phyloP scores from a whole-genome alignment of 108 stramenopile genomes.

The Stephanodiscus triporus region DNA sequence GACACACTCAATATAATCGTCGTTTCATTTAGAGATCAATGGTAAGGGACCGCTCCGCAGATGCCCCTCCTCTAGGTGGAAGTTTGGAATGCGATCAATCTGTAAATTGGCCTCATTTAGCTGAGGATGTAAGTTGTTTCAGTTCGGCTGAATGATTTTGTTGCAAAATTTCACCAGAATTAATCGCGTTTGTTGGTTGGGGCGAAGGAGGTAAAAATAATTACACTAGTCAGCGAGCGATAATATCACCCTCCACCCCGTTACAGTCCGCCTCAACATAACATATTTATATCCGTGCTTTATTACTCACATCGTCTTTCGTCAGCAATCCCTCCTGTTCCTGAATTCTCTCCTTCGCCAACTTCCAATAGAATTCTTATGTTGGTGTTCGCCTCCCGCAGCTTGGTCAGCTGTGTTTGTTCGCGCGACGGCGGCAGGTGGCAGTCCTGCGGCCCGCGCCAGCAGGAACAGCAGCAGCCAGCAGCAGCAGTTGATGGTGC shows the following conservation, averaged over 20 bases:
- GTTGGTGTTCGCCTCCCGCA: conserved; percentile 87
- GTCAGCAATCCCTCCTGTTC: conserved; percentile 79
- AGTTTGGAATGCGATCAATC: conserved; percentile 31
- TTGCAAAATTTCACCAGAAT: not conserved
- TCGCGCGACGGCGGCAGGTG: conserved; percentile 17
- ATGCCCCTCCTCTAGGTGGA: conserved; percentile 5
- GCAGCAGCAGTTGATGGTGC: not conserved
- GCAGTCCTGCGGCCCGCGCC: not conserved
- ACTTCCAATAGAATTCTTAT: conserved; percentile 85
- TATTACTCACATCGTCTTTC: conserved; percentile 46
- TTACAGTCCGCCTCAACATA: not conserved
- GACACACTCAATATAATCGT: conserved; percentile 76
- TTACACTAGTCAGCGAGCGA: not conserved
- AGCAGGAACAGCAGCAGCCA: not conserved
- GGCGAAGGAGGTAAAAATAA: not conserved
- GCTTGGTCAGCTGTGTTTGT: conserved; percentile 64
- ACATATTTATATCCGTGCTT: not conserved
- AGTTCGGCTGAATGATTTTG: conserved; percentile 34
- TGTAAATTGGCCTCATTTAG: conserved; percentile 44
- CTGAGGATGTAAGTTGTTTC: conserved; percentile 28
- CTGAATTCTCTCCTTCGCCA: conserved; percentile 89
- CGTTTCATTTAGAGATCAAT: conserved; percentile 34
- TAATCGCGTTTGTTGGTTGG: not conserved
- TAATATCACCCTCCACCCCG: not conserved
- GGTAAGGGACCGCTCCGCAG: conserved; percentile 8